Evolutionary conservation across 768 basidiomycete genomes (phyloP).

Genomic region (Hortiboletus campestris): DNA sequence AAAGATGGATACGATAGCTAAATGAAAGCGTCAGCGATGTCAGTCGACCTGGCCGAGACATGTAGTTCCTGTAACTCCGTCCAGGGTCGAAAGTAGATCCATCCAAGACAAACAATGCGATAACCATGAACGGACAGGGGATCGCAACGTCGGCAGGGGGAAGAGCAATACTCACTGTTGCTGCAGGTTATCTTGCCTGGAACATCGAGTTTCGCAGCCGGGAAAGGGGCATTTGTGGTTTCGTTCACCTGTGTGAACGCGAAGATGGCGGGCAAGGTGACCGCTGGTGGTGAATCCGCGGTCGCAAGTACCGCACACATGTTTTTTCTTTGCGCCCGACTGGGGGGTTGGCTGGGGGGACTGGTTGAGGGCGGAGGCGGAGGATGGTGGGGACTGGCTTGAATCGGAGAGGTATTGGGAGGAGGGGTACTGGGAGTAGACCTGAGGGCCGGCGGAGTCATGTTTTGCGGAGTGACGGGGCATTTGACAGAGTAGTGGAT

Average conservation of each 20-base stretch:
- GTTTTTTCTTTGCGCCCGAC: conserved; percentile 34
- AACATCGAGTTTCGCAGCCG: conserved; percentile 90
- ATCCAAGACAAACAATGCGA: background rate
- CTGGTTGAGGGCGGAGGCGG: background rate
- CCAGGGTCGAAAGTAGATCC: conserved; percentile 16
- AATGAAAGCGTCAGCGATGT: conserved; percentile 14
- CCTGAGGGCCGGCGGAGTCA: conserved; percentile 14
- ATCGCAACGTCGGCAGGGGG: background rate
- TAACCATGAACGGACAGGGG: background rate
- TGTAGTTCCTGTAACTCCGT: conserved; percentile 6
- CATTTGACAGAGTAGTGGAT: conserved; percentile 17
- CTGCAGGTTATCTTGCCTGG: conserved; percentile 82
- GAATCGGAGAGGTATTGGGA: conserved; percentile 28
- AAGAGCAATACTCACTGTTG: conserved; percentile 26
- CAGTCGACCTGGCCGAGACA: background rate
- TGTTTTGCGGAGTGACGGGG: conserved; percentile 33
- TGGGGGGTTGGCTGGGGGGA: background rate
- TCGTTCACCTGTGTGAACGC: conserved; percentile 88
- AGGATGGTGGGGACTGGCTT: conserved; percentile 16
- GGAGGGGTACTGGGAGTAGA: conserved; percentile 23
- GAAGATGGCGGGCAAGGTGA: conserved; percentile 83
- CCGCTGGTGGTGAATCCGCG: conserved; percentile 86
- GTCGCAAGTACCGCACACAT: conserved; percentile 71
- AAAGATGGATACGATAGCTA: conserved; percentile 80
- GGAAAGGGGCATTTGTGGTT: conserved; percentile 94